phyloP scores from a whole-genome alignment of 768 basidiomycete species.

The Boletus barrowsii region DNA sequence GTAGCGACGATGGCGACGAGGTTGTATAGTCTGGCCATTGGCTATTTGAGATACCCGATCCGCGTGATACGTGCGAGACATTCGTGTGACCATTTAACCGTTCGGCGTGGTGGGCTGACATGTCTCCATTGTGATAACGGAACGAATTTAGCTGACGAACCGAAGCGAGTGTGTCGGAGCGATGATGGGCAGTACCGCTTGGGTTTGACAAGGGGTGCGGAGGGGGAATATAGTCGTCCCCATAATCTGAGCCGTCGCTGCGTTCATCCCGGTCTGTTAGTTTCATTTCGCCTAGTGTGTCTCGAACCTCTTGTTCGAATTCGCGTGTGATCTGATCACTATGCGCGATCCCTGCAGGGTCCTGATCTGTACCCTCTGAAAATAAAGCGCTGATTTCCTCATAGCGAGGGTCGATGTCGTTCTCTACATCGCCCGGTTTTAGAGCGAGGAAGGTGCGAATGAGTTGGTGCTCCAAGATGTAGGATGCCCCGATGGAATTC shows the following conservation, averaged over 20 bases:
- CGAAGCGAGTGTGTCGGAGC: slow-evolving; percentile 49
- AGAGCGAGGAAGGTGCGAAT: slow-evolving; percentile 81
- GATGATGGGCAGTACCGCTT: slow-evolving; percentile 36
- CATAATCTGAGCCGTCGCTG: slow-evolving; percentile 68
- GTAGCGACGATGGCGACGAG: slow-evolving; percentile 47
- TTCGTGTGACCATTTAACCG: slow-evolving; percentile 27
- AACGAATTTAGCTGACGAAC: slow-evolving; percentile 24
- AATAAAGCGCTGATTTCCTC: slow-evolving; percentile 59
- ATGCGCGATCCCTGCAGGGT: slow-evolving; percentile 34
- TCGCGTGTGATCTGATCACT: slow-evolving; percentile 31
- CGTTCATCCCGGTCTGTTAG: slow-evolving; percentile 45
- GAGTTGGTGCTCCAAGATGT: slow-evolving; percentile 77
- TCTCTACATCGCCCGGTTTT: slow-evolving; percentile 83
- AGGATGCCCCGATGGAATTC: slow-evolving; percentile 60
- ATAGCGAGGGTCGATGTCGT: slow-evolving; percentile 56
- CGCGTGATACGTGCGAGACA: slow-evolving; percentile 28
- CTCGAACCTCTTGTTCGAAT: slow-evolving; percentile 44
- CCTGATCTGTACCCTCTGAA: slow-evolving; percentile 31
- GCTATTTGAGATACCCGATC: slow-evolving; percentile 25
- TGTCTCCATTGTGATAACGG: slow-evolving; percentile 26
- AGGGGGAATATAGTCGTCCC: slow-evolving; percentile 40
- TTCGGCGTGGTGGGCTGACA: slow-evolving; percentile 33
- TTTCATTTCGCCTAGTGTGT: slow-evolving; percentile 47
- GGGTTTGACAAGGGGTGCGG: slow-evolving; percentile 41
- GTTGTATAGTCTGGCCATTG: slow-evolving; percentile 31